These are phyloP conservation scores for Oryza glaberrima DNA, from an alignment of 176 grass and related monocot species.

Conservation along the genomic window DNA sequence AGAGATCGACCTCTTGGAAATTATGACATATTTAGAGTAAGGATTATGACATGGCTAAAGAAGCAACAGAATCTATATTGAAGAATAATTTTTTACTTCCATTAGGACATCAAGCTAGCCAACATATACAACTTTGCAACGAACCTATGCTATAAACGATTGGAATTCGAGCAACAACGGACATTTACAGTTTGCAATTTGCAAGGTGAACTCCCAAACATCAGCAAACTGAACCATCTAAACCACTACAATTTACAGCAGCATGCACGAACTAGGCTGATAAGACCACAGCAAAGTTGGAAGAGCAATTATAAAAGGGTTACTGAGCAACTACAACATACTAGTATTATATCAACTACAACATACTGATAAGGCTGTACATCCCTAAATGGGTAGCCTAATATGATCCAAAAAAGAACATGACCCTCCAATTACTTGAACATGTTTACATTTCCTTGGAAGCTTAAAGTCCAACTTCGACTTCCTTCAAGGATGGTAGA, in stretches of 20 bases:
- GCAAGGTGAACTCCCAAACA: background rate
- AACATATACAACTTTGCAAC: background rate
- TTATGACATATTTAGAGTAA: too few relatives aligned
- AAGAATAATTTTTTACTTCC: background rate
- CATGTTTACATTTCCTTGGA: background rate
- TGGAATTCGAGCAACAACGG: background rate
- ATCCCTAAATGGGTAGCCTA: background rate
- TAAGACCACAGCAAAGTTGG: background rate
- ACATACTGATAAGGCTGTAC: background rate
- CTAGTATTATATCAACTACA: background rate
- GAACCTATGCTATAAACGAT: background rate
- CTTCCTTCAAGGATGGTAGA: slow-evolving; percentile 4
- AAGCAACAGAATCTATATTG: background rate
- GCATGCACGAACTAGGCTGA: background rate
- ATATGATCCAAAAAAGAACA: background rate
- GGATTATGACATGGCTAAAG: background rate
- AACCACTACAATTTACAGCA: background rate
- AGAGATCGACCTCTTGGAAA: too few relatives aligned
- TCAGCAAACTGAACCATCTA: background rate
- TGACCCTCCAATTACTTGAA: slow-evolving; percentile 1
- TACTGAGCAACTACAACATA: background rate
- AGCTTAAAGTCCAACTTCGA: background rate
- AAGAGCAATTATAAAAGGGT: background rate
- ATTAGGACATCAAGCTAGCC: background rate
- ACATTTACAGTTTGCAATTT: background rate